phyloP scores from a whole-genome alignment of 2,329 filamentous ascomycete species.

The Fusarium bactridioides region DNA sequence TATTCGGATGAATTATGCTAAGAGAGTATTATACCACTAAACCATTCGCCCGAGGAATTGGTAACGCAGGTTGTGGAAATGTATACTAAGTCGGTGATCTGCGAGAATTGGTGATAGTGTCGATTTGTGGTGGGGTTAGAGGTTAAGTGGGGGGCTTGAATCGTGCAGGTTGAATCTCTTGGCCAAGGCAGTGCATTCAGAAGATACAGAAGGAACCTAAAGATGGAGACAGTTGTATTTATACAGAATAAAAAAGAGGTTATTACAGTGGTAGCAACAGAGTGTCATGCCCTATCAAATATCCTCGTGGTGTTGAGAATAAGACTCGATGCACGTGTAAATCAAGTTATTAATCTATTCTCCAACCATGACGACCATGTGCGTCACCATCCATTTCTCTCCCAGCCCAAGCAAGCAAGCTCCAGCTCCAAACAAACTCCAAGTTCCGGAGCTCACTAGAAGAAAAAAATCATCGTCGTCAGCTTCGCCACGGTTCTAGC shows the following conservation, averaged over 20 bases:
- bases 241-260: background rate
- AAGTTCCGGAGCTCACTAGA: conserved; percentile 1
- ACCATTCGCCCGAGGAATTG: conserved; percentile 42
- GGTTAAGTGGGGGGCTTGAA: background rate
- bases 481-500: conserved; percentile 38
- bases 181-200: background rate
- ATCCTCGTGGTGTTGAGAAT: background rate
- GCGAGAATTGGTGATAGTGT: conserved; percentile 1
- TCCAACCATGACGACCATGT: conserved; percentile 46
- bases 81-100: background rate
- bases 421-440: background rate
- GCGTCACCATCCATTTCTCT: conserved; percentile 40
- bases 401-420: background rate
- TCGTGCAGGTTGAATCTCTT: conserved; percentile 26
- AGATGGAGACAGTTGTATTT: background rate
- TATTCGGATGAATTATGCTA: conserved; percentile 40
- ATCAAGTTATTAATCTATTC: conserved; percentile 15
- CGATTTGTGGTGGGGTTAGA: conserved; percentile 14
- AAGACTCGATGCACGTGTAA: conserved; percentile 30
- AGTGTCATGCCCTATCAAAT: background rate
- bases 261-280: background rate
- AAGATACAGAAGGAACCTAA: background rate
- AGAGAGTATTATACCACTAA: conserved; percentile 48
- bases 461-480: conserved; percentile 34
- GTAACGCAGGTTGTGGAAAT: background rate